These are phyloP conservation scores for Aurantiochytrium sp. DNA, from an alignment of 108 stramenopile species.

Conservation along the genomic window DNA sequence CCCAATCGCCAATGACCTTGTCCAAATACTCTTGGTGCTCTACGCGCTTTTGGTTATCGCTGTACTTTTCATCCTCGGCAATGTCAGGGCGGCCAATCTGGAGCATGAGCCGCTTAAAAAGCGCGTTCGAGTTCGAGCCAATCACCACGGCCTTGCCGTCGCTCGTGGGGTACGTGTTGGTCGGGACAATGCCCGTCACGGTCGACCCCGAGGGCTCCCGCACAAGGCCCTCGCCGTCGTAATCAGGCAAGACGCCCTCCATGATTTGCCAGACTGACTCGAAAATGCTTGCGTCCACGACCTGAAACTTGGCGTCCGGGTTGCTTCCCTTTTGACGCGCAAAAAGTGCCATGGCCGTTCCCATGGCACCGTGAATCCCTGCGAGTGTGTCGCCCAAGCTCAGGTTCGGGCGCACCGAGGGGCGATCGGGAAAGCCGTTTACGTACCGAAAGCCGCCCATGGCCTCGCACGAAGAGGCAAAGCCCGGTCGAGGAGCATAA, in stretches of 20 bases:
- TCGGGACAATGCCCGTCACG: conserved; percentile 2
- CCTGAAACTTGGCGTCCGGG: background rate
- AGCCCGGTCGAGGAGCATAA: background rate
- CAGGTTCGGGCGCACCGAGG: background rate
- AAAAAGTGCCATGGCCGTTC: conserved; percentile 1
- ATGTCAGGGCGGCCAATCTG: background rate
- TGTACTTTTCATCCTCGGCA: background rate
- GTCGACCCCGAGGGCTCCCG: background rate
- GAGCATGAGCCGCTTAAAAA: background rate
- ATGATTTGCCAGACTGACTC: conserved; percentile 14
- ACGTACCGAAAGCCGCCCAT: conserved; percentile 11
- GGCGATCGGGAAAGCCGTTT: background rate
- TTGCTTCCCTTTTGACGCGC: background rate
- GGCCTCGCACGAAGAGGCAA: conserved; percentile 1
- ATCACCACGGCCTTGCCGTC: conserved; percentile 8
- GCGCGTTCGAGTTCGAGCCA: background rate
- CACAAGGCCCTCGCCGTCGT: conserved; percentile 5
- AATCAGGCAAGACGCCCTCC: background rate
- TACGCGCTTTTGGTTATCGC: background rate
- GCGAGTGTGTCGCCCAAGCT: background rate
- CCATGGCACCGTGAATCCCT: background rate
- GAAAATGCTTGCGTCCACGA: background rate
- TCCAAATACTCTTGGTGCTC: background rate
- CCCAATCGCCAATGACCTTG: background rate
- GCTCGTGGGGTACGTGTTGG: background rate